Evolutionary conservation across 2,329 filamentous ascomycete genomes (phyloP).

Genomic region (Phaeosphaeriaceae sp.): DNA sequence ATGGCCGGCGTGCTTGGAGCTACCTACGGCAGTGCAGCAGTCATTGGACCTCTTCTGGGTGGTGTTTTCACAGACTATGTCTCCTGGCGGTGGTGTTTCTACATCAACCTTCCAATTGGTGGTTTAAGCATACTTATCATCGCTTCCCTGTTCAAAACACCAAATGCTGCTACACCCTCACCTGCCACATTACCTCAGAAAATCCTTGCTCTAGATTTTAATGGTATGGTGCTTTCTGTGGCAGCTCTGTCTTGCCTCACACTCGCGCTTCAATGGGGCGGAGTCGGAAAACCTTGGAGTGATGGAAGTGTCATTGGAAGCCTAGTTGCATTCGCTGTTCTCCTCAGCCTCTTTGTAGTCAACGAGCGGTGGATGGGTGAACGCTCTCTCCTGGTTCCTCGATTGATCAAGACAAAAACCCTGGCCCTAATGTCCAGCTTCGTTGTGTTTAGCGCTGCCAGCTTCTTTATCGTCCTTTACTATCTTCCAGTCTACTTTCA

Average conservation of each 20-base stretch:
- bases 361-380: no score
- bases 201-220: neutral
- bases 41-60: constrained; percentile 9
- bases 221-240: constrained; percentile 49
- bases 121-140: constrained; percentile 1
- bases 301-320: constrained; percentile 53
- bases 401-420: neutral
- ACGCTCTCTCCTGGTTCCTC: neutral
- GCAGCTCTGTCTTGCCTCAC: constrained; percentile 49
- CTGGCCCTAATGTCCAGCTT: neutral
- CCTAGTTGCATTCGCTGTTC: constrained; percentile 55
- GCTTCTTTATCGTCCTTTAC: neutral
- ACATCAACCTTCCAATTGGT: constrained; percentile 13
- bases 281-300: constrained; percentile 49
- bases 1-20: neutral
- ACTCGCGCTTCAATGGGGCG: constrained; percentile 55
- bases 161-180: neutral
- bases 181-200: no score
- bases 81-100: constrained; percentile 15
- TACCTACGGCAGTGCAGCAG: constrained; percentile 1
- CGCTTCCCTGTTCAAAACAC: neutral
- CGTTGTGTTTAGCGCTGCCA: neutral
- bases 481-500: constrained; percentile 1
- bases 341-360: constrained; percentile 11
- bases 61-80: constrained; percentile 9